These are phyloP conservation scores for Fusarium coicis DNA, from an alignment of 2,329 filamentous ascomycete genomes.

Conservation along the genomic window DNA sequence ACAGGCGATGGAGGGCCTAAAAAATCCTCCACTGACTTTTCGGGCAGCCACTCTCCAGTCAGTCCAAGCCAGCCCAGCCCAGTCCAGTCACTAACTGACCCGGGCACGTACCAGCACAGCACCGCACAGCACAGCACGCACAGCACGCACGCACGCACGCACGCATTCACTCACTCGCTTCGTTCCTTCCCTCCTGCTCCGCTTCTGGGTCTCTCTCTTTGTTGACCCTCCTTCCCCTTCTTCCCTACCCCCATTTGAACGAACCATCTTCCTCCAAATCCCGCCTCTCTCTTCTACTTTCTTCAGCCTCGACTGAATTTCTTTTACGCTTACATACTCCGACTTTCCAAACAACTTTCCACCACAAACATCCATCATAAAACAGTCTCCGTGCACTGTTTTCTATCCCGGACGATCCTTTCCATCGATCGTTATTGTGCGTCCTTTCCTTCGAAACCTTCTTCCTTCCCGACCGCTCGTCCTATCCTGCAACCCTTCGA, in stretches of 20 bases:
- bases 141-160: background rate
- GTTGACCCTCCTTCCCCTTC: slow-evolving; percentile 43
- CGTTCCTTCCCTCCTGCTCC: slow-evolving; percentile 36
- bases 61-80: background rate
- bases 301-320: slow-evolving; percentile 45
- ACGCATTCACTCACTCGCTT: slow-evolving; percentile 38
- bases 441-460: slow-evolving; percentile 34
- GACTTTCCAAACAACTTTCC: slow-evolving; percentile 16
- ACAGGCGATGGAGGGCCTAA: slow-evolving; percentile 23
- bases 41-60: slow-evolving; percentile 35
- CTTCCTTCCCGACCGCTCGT: slow-evolving; percentile 24
- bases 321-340: slow-evolving; percentile 30
- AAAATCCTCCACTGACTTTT: slow-evolving; percentile 48
- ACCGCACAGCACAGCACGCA: background rate
- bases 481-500: slow-evolving; percentile 21
- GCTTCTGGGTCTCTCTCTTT: slow-evolving; percentile 26
- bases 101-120: background rate
- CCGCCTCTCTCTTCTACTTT: slow-evolving; percentile 41
- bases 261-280: slow-evolving; percentile 45
- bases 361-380: slow-evolving; percentile 1
- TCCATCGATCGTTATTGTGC: slow-evolving; percentile 41
- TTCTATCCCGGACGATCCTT: slow-evolving; percentile 34
- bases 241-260: slow-evolving; percentile 43
- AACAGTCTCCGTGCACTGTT: slow-evolving; percentile 22
- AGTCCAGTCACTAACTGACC: background rate